Evolutionary conservation across 2,329 filamentous ascomycete genomes (phyloP), one percentile per base, ranked within the genome.

Genomic region (Emmonsia crescens): DNA sequence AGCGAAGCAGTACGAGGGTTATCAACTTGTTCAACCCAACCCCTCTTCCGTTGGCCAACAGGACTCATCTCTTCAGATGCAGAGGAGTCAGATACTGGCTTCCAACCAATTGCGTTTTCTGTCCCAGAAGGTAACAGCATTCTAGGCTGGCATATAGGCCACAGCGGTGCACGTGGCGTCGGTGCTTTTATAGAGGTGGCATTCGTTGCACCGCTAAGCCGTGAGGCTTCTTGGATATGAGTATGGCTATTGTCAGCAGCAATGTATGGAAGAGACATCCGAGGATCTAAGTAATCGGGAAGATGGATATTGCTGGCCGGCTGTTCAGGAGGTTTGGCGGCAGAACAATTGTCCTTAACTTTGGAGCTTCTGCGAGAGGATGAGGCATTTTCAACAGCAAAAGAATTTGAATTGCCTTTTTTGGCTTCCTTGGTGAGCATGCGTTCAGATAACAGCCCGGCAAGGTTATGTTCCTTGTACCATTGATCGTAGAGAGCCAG

Each of bases 351-450:
- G 1, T 33, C 19, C 21, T 51, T 27, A 24, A n/a, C 14, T 27
- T n/a, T 59, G 10, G 44, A 49, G 31, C 5, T 27, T 52, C 24
- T 59, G 38, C 12, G 16, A 9, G 14, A 12, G 29, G 60, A 48
- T 9, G 52, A 36, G 14, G 8, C 52, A 57, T 49, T 61, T 52
- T 27, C 40, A 44, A 36, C 14, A 19, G 29, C 14, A 12, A n/a
- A 0, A 38, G 21, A 24, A 29, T 56, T 38, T 19, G 51, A 10
- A 21, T 68, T 74, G 60, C 77, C 73, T 67, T 84, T 84, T 72
- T 86, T 91, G 70, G 82, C 80, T 69, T 91, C 86, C 73, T 94
- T 96, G 62, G 86, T 82, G 57, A 81, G 83, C 80, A 95, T 85
- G 29, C 93, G 83, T 63, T 93, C 87, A 3, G 89, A 85, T 67